Evolutionary conservation across 306 rosid species (phyloP), one percentile per base, ranked within the genome.

Genomic region (Cucurbita argyrosperma): DNA sequence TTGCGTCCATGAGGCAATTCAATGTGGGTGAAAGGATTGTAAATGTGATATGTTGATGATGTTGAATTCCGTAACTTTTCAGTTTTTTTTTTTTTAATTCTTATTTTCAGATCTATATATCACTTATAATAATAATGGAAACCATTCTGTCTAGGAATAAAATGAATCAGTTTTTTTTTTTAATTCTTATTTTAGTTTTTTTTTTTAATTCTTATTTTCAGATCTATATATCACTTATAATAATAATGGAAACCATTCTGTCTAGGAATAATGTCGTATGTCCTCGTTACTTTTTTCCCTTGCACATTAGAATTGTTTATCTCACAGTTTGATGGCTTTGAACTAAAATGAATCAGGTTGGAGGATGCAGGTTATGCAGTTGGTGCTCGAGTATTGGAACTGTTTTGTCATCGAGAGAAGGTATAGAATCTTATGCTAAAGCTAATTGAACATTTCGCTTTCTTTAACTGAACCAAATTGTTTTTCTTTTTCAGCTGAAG

Each of bases 301-400:
- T 16, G 23, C 6, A 35, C 30, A 42, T 66, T 8, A 13, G 4
- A 23, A 35, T 38, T 50, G 1, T 53, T 52, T 56, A 30, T 50
- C 39, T 60, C 71, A 35, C 56, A 56, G 51, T 67, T 77, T 46
- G 59, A 59, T 58, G 15, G 76, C 59, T 13, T 64, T 45, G 47
- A 18, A 45, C 50, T 75, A 76, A 60, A 82, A 82, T 77, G 72
- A 71, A 74, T 59, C 84, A 93, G 97, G 83, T 74, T 90, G 66
- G 98, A 94, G 82, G 98, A 94, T 84, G 98, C 98, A 60, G 97
- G 98, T 71, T 91, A 90, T 83, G 95, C 97, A 15, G 98, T 94
- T 47, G 98, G 98, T 18, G 98, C 98, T 61, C 88, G 98, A 71
- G 92, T 94, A 76, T 78, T 94, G 74, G 98, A 94, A 75, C 96